These are phyloP conservation scores for Aspergillus biplanus DNA, from an alignment of 495 filamentous ascomycete genomes.

Conservation along the genomic window DNA sequence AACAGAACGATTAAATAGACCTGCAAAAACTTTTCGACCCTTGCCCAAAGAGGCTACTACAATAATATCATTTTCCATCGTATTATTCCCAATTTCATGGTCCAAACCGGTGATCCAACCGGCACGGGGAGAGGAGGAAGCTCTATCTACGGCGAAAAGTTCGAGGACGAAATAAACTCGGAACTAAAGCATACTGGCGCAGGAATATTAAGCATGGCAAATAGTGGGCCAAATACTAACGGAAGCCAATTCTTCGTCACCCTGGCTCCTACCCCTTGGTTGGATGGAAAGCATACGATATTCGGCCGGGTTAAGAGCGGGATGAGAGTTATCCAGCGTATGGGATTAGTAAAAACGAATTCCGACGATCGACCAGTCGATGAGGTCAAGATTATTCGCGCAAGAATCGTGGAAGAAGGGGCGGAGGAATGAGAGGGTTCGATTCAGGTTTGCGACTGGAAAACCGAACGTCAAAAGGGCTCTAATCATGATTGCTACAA, in stretches of 20 bases:
- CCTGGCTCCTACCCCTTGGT: constrained; percentile 91
- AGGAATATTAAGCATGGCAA: constrained; percentile 93
- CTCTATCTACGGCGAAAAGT: constrained; percentile 92
- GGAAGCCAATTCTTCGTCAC: constrained; percentile 90
- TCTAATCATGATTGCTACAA: not conserved
- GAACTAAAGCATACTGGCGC: constrained; percentile 91
- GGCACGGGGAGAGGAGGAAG: constrained; percentile 90
- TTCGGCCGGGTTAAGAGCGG: constrained; percentile 91
- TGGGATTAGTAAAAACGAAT: constrained; percentile 90
- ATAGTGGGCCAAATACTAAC: constrained; percentile 92
- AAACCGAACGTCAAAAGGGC: not conserved
- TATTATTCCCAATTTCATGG: constrained; percentile 95
- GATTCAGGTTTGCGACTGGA: not conserved
- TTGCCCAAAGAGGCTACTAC: constrained; percentile 85
- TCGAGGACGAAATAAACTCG: constrained; percentile 85
- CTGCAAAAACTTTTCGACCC: constrained; percentile 84
- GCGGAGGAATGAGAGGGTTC: constrained; percentile 43
- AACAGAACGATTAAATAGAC: constrained; percentile 52
- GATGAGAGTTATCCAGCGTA: constrained; percentile 79
- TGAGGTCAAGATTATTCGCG: constrained; percentile 79
- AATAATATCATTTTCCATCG: constrained; percentile 85
- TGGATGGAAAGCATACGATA: constrained; percentile 97
- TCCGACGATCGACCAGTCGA: constrained; percentile 77
- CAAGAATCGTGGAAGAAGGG: constrained; percentile 64
- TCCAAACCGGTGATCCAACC: constrained; percentile 94